Evolutionary conservation across 805 yeast genomes (phyloP).

Genomic region (Wickerhamiella allomyrinae): DNA sequence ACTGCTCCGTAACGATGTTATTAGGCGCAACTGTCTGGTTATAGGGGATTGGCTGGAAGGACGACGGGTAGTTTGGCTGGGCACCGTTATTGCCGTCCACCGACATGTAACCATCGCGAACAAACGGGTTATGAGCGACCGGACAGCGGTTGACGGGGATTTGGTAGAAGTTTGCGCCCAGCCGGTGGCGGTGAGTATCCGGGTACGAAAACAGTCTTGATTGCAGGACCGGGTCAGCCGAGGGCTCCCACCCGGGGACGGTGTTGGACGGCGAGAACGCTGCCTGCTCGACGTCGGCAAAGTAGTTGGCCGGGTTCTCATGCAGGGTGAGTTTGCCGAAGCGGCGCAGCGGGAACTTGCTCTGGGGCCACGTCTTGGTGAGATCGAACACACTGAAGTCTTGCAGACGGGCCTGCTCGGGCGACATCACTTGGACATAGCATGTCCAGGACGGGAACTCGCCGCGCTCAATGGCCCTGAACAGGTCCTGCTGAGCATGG

Average conservation of each 20-base stretch:
- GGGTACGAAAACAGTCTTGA: constrained; percentile 62
- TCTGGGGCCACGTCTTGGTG: constrained; percentile 46
- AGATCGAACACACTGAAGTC: constrained; percentile 37
- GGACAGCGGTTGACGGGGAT: constrained; percentile 56
- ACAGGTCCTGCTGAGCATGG: constrained; percentile 32
- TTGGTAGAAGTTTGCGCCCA: constrained; percentile 55
- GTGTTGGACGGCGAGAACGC: constrained; percentile 64
- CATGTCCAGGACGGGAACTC: constrained; percentile 38
- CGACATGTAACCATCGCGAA: constrained; percentile 50
- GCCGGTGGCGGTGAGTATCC: constrained; percentile 65
- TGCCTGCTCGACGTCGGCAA: constrained; percentile 36
- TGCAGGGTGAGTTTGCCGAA: constrained; percentile 42
- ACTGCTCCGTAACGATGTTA: constrained; percentile 47
- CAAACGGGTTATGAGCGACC: constrained; percentile 29
- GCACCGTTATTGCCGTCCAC: constrained; percentile 34
- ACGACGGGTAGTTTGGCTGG: constrained; percentile 40
- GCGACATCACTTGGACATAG: constrained; percentile 46
- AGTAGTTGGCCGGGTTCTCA: constrained; percentile 43
- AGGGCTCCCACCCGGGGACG: constrained; percentile 62
- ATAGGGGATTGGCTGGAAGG: constrained; percentile 25
- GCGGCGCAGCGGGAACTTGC: constrained; percentile 38
- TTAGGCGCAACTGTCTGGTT: constrained; percentile 20
- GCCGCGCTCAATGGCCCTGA: constrained; percentile 34
- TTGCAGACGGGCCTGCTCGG: constrained; percentile 39
- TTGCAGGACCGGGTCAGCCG: constrained; percentile 67